Base-by-base conservation (phyloP, 495 filamentous ascomycete genomes). In the Pseudomonodictys pantanalensis region DNA sequence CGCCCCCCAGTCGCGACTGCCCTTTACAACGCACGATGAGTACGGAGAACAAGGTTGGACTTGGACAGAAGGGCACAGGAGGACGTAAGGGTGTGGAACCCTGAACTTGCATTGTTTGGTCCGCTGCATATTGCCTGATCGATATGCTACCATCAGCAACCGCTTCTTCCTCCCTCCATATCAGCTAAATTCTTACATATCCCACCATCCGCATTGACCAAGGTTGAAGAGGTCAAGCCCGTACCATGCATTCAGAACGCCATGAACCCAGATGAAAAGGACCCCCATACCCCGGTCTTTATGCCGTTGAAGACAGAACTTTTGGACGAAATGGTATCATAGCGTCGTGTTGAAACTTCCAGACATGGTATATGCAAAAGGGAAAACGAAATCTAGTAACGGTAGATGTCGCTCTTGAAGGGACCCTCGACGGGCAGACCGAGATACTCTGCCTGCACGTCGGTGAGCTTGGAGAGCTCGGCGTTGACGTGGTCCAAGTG, bases 401-500 rank as follows among this genome's bases (percentile, higher is more conserved):
- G 74, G 68, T 77, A 77, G 59, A 80, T 80, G 39, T 98, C 93
- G 77, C 79, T 80, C 91, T 98, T 98, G 89, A 82, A 98, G 55
- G 93, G 93, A 64, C 93, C 93, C 78, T 88, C 85, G 57, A 85
- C 72, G 23, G 81, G 80, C 56, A 98, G 80, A 69, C 89, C 83
- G 72, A 97, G 86, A 80, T 98, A 98, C 68, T 98, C 93, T 58
- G 90, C 86, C 81, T 98, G 93, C 68, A 87, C 86, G 55, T 80
- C 68, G 66, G 88, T 88, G 70, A 98, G 82, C 73, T 83, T 86
- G 63, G 89, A 86, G 62, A 98, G 81, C 82, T 97, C 91, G 72
- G 81, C 93, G 77, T 96, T 96, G 82, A 95, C 88, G 81, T 97
- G 95, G 51, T 81, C 84, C 68, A 97, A 77, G 77, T 98, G 93